Evolutionary conservation across 1,284 basidiomycete species (phyloP), one percentile per base, ranked within the genome.

Genomic region (Thecaphora frezii): DNA sequence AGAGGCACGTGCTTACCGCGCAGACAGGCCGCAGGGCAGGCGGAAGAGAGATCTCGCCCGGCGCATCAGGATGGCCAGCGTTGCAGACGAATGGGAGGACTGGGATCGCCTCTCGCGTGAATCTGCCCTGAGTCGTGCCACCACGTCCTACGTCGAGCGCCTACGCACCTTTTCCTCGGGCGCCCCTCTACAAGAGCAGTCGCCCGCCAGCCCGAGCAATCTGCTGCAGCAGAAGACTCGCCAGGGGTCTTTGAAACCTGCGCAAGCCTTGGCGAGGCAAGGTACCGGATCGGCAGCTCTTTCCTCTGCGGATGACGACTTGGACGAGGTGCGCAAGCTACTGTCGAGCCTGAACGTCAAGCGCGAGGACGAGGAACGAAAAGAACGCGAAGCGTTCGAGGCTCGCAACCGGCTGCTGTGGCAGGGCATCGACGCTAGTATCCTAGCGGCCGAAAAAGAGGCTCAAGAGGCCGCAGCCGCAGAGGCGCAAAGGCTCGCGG

Each of bases 371-470:
- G 50, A 65, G 25, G 73, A 78, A 18, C 51, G 54, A n/a, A 56
- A 66, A 12, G 61, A 68, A 12, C 57, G 66, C 18, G 54, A 55
- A 12, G 73, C 66, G 4, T 78, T 77, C 24, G 74, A 78, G 45
- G 56, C 60, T 24, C 68, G 72, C 4, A 71, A 77, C 45, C 58
- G 66, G 24, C 53, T 44, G 12, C 64, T 78, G 9, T 78, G 76
- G 76, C 60, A 69, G 5, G 69, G 62, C 26, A 74, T 78, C 43
- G 75, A 78, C 36, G 53, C 55, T 3, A 62, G 63, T 16, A 77
- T 78, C 45, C 65, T 69, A 2, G 59, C 66, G 2, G 76, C 70
- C 12, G 73, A 77, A 56, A 50, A 54, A 18, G 60, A 62, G 37
- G 61, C 60, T 5, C 56, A 54, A 28, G 54, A 60, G 33, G 57